Evolutionary conservation across 106 monocot species (phyloP), one percentile per base, ranked within the genome.

Genomic region (Dendrobium officinale): DNA sequence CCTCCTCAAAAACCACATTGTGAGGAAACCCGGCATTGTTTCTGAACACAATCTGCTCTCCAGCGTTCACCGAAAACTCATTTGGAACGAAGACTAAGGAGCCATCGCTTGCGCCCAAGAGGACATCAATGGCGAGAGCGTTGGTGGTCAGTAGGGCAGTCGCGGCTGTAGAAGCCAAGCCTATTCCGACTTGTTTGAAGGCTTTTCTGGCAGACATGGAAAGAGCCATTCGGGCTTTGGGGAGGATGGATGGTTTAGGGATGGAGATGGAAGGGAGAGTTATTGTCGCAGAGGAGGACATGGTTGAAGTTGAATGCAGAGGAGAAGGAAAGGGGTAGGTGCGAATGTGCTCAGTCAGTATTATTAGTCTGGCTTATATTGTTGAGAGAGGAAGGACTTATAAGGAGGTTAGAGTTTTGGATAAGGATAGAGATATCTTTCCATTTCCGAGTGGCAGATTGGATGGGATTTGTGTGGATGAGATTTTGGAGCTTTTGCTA

Each of bases 21-120:
- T 98, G 98, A 1, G 98, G 98, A 85, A 87, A 98, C 22, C 89
- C 98, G 0, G 95, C 92, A 80, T 98, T 94, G 92, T 98, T 98
- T 85, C 85, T 95, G 88, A 98, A 98, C 42, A 82, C 79, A 16
- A 98, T 92, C 66, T 41, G 79, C 75, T 98, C 98, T 0, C 94
- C 95, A 0, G 92, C 4, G 0, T 85, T 7, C 9, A 95, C 85
- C 20, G 82, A 64, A 75, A 98, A 78, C 4, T 91, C 81, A 42
- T 13, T 83, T 19, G 98, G 95, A 48, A 87, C 85, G 72, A 98
- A 95, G 9, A 81, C 98, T 58, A 98, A 84, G 20, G 55, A 27
- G 18, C 94, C 98, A 26, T 87, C 89, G 49, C 55, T 78, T 0
- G 73, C 79, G 0, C 98, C 98, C 2, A 92, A 86, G 29, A 88